A percentile compares a stretch with the other conserved stretches of the same genome.
Conservation (phyloP, 768 basidiomycete genomes). For the Tulasnella sp. region DNA sequence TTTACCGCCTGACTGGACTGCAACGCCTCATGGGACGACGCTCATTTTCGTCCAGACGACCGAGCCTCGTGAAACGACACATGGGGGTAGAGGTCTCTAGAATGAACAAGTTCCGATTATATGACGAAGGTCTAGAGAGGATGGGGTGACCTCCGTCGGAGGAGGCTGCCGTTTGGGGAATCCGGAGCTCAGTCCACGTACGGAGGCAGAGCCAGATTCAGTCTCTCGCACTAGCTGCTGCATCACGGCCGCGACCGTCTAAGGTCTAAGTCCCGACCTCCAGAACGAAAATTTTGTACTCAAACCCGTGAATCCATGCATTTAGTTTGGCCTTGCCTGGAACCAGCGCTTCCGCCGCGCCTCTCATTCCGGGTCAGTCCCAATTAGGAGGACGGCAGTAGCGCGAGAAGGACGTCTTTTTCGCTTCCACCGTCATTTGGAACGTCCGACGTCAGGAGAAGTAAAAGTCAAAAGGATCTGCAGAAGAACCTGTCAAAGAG, state of each 20-base stretch:
- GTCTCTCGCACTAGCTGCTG: background rate
- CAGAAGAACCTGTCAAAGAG: constrained; percentile 5
- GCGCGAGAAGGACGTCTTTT: background rate
- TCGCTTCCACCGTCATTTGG: background rate
- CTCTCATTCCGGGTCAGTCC: background rate
- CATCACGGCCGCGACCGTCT: background rate
- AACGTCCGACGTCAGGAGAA: background rate
- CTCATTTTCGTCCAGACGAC: background rate
- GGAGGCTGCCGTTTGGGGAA: background rate
- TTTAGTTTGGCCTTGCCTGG: background rate
- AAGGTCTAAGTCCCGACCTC: background rate
- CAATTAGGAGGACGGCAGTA: background rate
- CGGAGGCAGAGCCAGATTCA: background rate
- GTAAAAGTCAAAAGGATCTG: background rate
- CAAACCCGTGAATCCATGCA: background rate
- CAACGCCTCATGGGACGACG: background rate
- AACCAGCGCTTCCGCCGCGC: background rate
- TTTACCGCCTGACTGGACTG: background rate
- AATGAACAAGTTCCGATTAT: background rate
- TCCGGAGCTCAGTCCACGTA: background rate
- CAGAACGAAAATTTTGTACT: background rate
- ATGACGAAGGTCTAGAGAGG: background rate
- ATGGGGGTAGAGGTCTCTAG: background rate
- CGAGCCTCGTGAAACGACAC: background rate
- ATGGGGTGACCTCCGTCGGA: background rate